Conservation (phyloP, 129 eudicot species). For the Lonicera japonica region DNA sequence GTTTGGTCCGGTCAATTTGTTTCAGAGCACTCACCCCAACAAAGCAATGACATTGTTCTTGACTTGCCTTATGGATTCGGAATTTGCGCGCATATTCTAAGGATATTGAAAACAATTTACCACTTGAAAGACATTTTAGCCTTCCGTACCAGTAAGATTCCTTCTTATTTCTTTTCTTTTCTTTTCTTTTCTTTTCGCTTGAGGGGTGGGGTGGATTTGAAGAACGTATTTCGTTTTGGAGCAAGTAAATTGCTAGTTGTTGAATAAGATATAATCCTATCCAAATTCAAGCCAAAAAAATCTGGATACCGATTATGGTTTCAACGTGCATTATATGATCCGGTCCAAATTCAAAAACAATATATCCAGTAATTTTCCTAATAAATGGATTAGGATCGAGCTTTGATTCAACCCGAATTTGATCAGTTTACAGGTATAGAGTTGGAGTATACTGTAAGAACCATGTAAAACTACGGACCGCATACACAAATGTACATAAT, state of each 20-base stretch:
- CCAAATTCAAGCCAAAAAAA: background rate
- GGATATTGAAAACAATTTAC: conserved; percentile 85
- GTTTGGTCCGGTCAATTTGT: conserved; percentile 92
- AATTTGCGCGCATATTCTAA: conserved; percentile 77
- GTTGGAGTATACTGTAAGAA: too few species aligned
- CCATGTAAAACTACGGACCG: too few species aligned
- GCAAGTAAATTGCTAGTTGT: background rate
- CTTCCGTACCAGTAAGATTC: conserved; percentile 86
- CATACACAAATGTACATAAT: too few species aligned
- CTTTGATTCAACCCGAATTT: too few species aligned
- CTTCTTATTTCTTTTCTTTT: background rate
- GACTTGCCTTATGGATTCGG: conserved; percentile 84
- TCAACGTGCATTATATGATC: too few species aligned
- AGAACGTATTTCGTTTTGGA: background rate
- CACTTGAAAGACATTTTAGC: conserved; percentile 74
- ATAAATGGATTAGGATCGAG: too few species aligned
- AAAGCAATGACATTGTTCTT: conserved; percentile 94
- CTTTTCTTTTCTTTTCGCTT: too few species aligned
- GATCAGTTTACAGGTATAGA: too few species aligned
- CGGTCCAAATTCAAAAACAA: too few species aligned
- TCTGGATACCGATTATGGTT: background rate
- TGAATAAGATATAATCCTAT: background rate
- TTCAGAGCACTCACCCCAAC: conserved; percentile 95
- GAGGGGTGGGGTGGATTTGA: too few species aligned
- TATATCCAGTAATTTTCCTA: too few species aligned